Base-by-base conservation (phyloP, 345 rosid genomes). In the Boechera divaricarpa region DNA sequence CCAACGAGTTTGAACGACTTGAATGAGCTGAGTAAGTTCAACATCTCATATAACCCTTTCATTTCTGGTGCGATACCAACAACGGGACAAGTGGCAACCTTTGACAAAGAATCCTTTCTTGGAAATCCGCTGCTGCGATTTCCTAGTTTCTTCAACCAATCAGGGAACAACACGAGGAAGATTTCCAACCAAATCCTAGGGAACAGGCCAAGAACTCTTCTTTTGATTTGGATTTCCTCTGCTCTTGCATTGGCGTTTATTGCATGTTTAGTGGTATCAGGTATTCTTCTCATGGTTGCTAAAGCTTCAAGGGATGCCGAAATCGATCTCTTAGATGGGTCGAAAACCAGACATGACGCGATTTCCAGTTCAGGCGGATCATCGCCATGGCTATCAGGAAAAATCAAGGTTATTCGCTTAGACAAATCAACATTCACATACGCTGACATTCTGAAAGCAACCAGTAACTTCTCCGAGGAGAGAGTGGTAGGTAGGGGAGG, bases 401-500 rank as follows among this genome's bases (percentile, higher is more conserved):
- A 86, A 15, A 82, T 90, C 36, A 85, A 86, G 77, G 90, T 94
- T 72, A 88, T 94, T 58, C 97, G 88, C 47, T 75, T 94, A 59
- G 95, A 86, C 67, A 94, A 86, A 75, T 86, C 79, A 60, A 88
- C 93, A 36, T 94, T 94, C 81, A 94, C 97, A 32, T 85, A 92
- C 39, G 63, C 87, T 33, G 97, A 92, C 72, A 92, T 94, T 57
- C 77, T 94, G 70, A 92, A 88, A 79, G 97, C 98, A 32, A 92
- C 98, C 9, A 55, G 85, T 16, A 88, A 83, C 55, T 94, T 94
- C 80, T 86, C 97, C 0, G 92, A 92, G 26, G 77, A 78, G 26
- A 89, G 93, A 80, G 81, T 94, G 52, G 79, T 92, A 1, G 98
- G 98, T 28, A 92, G 85, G 38, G 98, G 98, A 42, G 98, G 98